phyloP scores from a whole-genome alignment of 345 rosid genomes.

The Gynandropsis gynandra region DNA sequence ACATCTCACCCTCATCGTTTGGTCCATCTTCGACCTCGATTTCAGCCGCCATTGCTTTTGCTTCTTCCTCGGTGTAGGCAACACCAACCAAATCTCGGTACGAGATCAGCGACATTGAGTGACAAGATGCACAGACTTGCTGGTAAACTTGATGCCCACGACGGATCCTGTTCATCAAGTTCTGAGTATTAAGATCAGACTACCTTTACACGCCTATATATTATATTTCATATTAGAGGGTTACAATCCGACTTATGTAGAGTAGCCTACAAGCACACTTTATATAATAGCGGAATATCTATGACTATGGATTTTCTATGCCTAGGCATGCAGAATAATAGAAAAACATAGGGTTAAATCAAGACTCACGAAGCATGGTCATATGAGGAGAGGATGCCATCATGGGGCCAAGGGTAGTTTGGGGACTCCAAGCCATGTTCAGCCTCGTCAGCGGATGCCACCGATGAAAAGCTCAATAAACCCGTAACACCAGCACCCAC shows the following conservation, averaged over 20 bases:
- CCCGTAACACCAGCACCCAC: conserved; percentile 89
- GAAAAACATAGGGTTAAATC: neutral
- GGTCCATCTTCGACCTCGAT: conserved; percentile 97
- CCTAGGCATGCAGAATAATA: neutral
- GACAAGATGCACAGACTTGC: conserved; percentile 98
- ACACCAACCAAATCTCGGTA: conserved; percentile 94
- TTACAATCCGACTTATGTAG: neutral
- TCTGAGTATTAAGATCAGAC: neutral
- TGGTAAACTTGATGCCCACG: conserved; percentile 96
- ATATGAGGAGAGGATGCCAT: conserved; percentile 86
- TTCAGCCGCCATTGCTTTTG: conserved; percentile 97
- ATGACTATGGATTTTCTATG: neutral
- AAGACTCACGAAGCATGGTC: conserved; percentile 95
- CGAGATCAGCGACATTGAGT: conserved; percentile 87
- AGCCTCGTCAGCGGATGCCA: conserved; percentile 92
- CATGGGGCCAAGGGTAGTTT: conserved; percentile 92
- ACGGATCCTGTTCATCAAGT: conserved; percentile 64
- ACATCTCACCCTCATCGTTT: conserved; percentile 97
- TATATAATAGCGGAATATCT: neutral
- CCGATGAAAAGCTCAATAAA: conserved; percentile 53
- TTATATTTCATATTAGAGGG: neutral
- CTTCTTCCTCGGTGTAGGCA: conserved; percentile 95
- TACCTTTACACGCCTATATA: neutral
- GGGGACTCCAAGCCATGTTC: conserved; percentile 86
- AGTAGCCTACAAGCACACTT: neutral